Conservation (phyloP, 441 rosid genomes). For the Populus hybrid region DNA sequence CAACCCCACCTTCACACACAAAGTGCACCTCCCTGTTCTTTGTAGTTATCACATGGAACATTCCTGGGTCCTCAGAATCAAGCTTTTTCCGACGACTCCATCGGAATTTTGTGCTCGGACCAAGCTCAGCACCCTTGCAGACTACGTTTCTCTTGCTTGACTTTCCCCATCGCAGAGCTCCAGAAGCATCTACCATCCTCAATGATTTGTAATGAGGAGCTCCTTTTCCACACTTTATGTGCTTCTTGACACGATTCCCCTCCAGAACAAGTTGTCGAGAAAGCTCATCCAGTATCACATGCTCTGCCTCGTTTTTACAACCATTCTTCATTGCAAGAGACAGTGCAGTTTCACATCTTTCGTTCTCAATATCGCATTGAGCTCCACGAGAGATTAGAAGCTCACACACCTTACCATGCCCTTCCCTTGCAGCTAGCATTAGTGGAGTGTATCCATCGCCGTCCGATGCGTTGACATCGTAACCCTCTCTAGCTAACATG, state of each 20-base stretch:
- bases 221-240: constrained; percentile 87
- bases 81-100: constrained; percentile 47
- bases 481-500: constrained; percentile 56
- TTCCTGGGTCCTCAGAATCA: constrained; percentile 46
- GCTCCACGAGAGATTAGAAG: constrained; percentile 66
- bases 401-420: constrained; percentile 56
- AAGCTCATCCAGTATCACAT: constrained; percentile 61
- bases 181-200: constrained; percentile 47
- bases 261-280: constrained; percentile 51
- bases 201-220: constrained; percentile 56
- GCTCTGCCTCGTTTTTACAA: constrained; percentile 39
- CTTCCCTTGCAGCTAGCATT: constrained; percentile 90
- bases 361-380: constrained; percentile 44
- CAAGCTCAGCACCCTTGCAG: constrained; percentile 60
- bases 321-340: constrained; percentile 40
- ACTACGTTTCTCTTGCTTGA: constrained; percentile 59
- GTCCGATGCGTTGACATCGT: constrained; percentile 60
- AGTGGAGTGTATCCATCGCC: constrained; percentile 83
- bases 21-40: constrained; percentile 79
- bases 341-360: constrained; percentile 59
- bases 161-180: constrained; percentile 76
- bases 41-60: constrained; percentile 66
- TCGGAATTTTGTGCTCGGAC: constrained; percentile 51
- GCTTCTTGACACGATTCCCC: constrained; percentile 60
- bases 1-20: constrained; percentile 68